Base-by-base conservation (phyloP, 2,329 filamentous ascomycete genomes). In the Ceratocystis diversiconidia region DNA sequence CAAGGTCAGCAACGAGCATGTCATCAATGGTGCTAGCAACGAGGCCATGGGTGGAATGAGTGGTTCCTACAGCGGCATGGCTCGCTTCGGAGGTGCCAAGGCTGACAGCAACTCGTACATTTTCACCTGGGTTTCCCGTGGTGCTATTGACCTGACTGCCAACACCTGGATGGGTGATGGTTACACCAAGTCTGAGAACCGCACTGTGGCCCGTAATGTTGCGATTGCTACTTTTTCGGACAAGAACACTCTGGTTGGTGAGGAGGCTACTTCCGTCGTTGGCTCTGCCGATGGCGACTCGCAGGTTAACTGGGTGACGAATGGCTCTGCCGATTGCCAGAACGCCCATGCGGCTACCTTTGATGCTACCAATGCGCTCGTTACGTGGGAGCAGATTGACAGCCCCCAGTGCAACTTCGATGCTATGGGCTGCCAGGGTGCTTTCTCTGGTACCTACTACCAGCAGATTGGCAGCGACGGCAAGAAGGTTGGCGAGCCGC, bases 1-100 rank as follows among this genome's bases (percentile, higher is more conserved):
- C 69, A 85, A 85, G 74, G 77, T 86, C 67, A 82, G 82, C 66
- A 85, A 85, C 72, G 82, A 85, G 72, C 81, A 83, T 69, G 80
- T 79, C 25, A 84, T 80, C 68, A 85, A 85, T 70, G 83, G 83
- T 48, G 82, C 73, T 5, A 77, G 76, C 50, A 81, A 81, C 61
- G 83, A 85, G 72, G 75, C 82, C 32, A 80, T 85, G 78, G 83
- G 83, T 50, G 83, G 83, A 63, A 85, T 83, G 80, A 76, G 78
- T n/a, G 83, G 83, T 36, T 84, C 81, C 1, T 86, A 84, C 75
- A 83, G 80, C 69, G 75, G 74, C 6, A 77, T 86, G 22, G 79
- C 79, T 12, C 78, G 79, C 4, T 84, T 85, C 73, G 73, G 77
- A 57, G 76, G 74, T 66, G 76, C 76, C 22, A 65, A 60, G 32